Conservation (phyloP, 805 yeast species). For the Metschnikowia lochheadii region DNA sequence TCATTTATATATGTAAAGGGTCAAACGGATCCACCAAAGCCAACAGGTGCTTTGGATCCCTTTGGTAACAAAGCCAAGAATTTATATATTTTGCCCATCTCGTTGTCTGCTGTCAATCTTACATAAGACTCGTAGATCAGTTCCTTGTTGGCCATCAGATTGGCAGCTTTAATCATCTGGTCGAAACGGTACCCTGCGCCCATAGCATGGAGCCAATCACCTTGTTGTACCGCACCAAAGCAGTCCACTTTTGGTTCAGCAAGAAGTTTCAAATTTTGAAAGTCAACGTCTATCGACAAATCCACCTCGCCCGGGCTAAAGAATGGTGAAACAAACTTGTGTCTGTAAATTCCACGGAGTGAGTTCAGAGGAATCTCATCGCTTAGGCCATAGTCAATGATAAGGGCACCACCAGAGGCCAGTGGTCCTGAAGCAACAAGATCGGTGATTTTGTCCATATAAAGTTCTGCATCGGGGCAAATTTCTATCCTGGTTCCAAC, state of each 20-base stretch:
- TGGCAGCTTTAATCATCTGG: slow-evolving; percentile 44
- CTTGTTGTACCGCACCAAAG: slow-evolving; percentile 68
- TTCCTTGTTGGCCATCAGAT: slow-evolving; percentile 44
- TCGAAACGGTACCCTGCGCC: slow-evolving; percentile 72
- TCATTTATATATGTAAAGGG: not conserved
- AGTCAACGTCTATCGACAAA: slow-evolving; percentile 80
- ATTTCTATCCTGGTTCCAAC: slow-evolving; percentile 62
- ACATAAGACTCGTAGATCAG: slow-evolving; percentile 54
- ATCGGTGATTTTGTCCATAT: slow-evolving; percentile 50
- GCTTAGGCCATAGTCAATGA: slow-evolving; percentile 75
- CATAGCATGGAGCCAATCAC: slow-evolving; percentile 70
- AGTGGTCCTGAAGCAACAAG: slow-evolving; percentile 35
- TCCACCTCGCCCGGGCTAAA: slow-evolving; percentile 76
- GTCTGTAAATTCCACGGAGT: slow-evolving; percentile 68
- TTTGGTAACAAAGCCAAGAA: slow-evolving; percentile 59
- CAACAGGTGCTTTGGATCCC: slow-evolving; percentile 44
- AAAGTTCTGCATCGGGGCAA: slow-evolving; percentile 67
- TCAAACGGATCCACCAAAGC: slow-evolving; percentile 38
- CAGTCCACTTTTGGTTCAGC: slow-evolving; percentile 20
- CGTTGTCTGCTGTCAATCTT: slow-evolving; percentile 59
- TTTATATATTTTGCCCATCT: slow-evolving; percentile 77
- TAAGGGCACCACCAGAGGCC: slow-evolving; percentile 57
- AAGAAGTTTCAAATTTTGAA: slow-evolving; percentile 45
- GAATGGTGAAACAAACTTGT: slow-evolving; percentile 72
- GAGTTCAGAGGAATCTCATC: slow-evolving; percentile 64